These are phyloP conservation scores for Apiotrichum laibachii DNA, from an alignment of 1,284 basidiomycete genomes.

Conservation along the genomic window DNA sequence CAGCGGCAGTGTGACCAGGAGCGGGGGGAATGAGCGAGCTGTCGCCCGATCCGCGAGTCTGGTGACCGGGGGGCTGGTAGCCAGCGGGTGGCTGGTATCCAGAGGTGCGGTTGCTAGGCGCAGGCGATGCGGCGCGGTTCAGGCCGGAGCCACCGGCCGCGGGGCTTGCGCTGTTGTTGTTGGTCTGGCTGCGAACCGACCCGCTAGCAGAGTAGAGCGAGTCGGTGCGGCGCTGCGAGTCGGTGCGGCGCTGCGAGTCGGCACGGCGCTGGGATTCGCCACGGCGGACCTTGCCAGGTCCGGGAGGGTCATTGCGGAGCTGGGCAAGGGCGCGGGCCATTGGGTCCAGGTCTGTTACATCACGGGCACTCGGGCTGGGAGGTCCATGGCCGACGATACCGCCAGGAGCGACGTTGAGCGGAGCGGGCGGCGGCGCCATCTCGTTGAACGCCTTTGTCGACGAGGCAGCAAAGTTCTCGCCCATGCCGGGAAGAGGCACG, in stretches of 20 bases:
- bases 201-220: constrained; percentile 35
- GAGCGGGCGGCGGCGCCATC: constrained; percentile 34
- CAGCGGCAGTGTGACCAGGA: constrained; percentile 51
- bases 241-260: constrained; percentile 44
- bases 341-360: constrained; percentile 55
- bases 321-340: constrained; percentile 67
- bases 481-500: constrained; percentile 47
- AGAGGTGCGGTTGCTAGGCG: constrained; percentile 27
- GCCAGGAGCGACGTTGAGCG: constrained; percentile 22
- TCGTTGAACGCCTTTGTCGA: constrained; percentile 19
- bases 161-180: neutral
- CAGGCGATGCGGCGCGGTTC: constrained; percentile 30
- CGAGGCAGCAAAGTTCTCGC: constrained; percentile 10
- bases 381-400: constrained; percentile 13
- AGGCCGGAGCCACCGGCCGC: neutral
- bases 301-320: constrained; percentile 53
- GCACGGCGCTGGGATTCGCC: constrained; percentile 45
- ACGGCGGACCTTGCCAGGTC: constrained; percentile 42
- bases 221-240: constrained; percentile 45
- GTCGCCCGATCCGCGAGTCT: constrained; percentile 33
- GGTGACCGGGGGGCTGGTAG: constrained; percentile 7
- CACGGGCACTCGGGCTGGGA: constrained; percentile 31
- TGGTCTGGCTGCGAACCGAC: constrained; percentile 21
- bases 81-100: constrained; percentile 13
- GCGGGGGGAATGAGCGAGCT: constrained; percentile 49